Evolutionary conservation across 331 rosid genomes (phyloP), one percentile per base, ranked within the genome.

Genomic region (Ulmus americana): DNA sequence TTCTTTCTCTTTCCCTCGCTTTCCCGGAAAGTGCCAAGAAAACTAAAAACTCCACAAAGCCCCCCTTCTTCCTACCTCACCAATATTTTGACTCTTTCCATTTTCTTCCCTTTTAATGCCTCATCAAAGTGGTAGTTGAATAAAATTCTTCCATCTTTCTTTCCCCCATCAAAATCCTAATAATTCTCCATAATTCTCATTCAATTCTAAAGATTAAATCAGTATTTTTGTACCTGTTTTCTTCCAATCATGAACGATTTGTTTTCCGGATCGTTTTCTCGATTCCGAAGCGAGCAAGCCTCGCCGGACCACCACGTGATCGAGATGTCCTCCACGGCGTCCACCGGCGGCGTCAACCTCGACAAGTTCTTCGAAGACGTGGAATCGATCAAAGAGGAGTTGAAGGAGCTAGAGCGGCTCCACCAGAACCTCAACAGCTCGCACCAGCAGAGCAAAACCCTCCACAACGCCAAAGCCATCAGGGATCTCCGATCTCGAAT

Each of bases 341-440:
- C 53, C 1, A 47, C 79, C 9, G 79, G 71, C 0, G 80, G 88
- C 3, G 83, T 83, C 38, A 79, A 83, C 55, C 90, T 89, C 12
- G 88, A 89, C 72, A 85, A 79, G 75, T 92, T 92, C 80, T 92
- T 92, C 76, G 82, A 70, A 13, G 96, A 86, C 48, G 97, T 79
- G 1, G 95, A 92, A 61, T 83, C 86, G 0, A 79, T 92, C 35
- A 92, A 92, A 63, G 95, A 89, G 55, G 97, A 92, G 68, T 83
- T 92, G 41, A 74, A 69, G 71, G 98, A 92, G 72, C 79, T 92
- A 0, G 95, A 89, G 15, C 65, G 70, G 2, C 67, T 91, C 47
- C 75, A 22, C 76, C 76, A 46, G 42, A 76, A 49, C 40, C 84
- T 89, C n/a, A 74, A 59, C 14, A 61, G 58, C 52, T 69, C 89